Base-by-base conservation (phyloP, 768 basidiomycete species). In the Gautieria morchelliformis region DNA sequence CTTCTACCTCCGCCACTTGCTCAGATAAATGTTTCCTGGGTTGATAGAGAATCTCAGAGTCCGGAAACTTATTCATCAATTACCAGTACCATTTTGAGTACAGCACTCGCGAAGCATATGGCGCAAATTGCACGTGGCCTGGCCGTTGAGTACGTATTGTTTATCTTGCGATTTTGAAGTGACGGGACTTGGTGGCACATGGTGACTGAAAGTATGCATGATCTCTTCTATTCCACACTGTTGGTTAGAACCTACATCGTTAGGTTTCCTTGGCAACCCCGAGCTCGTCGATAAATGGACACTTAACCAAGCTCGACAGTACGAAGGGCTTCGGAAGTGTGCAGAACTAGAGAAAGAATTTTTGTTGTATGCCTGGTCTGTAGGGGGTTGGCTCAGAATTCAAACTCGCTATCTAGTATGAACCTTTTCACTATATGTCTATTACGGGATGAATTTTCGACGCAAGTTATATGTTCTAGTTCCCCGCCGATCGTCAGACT, bases 181-280 rank as follows among this genome's bases (percentile, higher is more conserved):
- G 55, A 56, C 46, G 66, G 63, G n/a, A 65, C 66, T 15, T 67
- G 64, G 65, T 67, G 63, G 63, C 65, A 66, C 40, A 52, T 40
- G 22, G 65, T 66, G 5, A 63, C 65, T 4, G 59, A 59, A 50
- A 55, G 59, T 59, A 40, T 17, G 42, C 9, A 3, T 3, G 2
- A 40, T 20, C 37, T 32, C 2, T 17, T 3, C 17, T 56, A 27
- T 27, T 2, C 27, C 40, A 9, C 11, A 10, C 9, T 27, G 17
- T 7, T 10, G 20, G 19, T 5, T 40, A 10, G 35, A 37, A 17
- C 42, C 9, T 17, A 39, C 15, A 41, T 5, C 42, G 15, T 19
- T 24, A 59, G 57, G 58, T 47, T 63, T 67, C 61, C 56, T 57
- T 30, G 44, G 19, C 37, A 54, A 65, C 55, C 61, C 61, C 20